phyloP scores from a whole-genome alignment of 1,139 yeast genomes.

The Hyphopichia buzzinii region DNA sequence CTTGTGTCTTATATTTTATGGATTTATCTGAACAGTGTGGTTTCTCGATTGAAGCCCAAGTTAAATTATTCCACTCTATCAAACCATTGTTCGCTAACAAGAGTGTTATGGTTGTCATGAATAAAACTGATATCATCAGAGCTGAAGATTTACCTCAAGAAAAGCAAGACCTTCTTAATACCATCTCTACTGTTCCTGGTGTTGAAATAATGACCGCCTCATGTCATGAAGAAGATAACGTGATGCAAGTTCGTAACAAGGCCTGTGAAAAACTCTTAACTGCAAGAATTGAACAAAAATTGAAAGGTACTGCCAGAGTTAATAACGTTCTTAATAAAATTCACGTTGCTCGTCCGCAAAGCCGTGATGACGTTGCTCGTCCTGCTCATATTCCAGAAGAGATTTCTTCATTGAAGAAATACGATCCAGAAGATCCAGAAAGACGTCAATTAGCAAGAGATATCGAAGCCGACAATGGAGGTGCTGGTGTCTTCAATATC shows the following conservation, averaged over 20 bases:
- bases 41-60: slow-evolving; percentile 95
- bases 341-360: slow-evolving; percentile 87
- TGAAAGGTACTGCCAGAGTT: slow-evolving; percentile 90
- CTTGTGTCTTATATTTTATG: slow-evolving; percentile 96
- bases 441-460: slow-evolving; percentile 83
- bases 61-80: slow-evolving; percentile 91
- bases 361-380: slow-evolving; percentile 83
- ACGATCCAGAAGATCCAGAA: slow-evolving; percentile 77
- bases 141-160: slow-evolving; percentile 80
- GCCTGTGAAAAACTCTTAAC: slow-evolving; percentile 96
- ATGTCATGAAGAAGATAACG: slow-evolving; percentile 91
- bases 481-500: slow-evolving; percentile 96
- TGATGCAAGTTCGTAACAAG: slow-evolving; percentile 92
- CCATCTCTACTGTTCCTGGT: slow-evolving; percentile 64
- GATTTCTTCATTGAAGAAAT: slow-evolving; percentile 56
- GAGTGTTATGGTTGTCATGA: slow-evolving; percentile 91
- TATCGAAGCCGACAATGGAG: slow-evolving; percentile 91
- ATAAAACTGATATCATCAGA: slow-evolving; percentile 87
- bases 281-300: slow-evolving; percentile 93
- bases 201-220: slow-evolving; percentile 93
- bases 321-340: slow-evolving; percentile 88
- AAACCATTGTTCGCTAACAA: slow-evolving; percentile 97
- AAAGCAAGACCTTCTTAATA: slow-evolving; percentile 67
- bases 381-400: slow-evolving; percentile 81
- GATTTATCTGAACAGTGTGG: slow-evolving; percentile 99